Conservation (phyloP, 768 basidiomycete genomes). For the Polyporus arcularius region DNA sequence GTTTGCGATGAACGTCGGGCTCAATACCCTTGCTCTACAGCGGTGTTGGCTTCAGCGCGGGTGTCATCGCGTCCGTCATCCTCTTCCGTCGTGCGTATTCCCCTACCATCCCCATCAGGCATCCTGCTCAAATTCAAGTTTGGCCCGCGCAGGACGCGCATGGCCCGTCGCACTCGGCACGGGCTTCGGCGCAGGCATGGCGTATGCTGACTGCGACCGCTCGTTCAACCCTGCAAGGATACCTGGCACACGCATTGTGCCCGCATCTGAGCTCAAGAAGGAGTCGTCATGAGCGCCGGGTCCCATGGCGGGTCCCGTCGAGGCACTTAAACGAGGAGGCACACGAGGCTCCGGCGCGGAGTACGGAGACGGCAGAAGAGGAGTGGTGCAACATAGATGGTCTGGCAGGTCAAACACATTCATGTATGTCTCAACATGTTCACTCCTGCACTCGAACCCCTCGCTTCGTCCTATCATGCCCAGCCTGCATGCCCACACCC, state of each 20-base stretch:
- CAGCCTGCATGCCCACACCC: neutral
- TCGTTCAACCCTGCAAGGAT: constrained; percentile 90
- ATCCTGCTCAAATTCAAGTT: neutral
- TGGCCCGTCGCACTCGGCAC: constrained; percentile 89
- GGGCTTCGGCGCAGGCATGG: constrained; percentile 84
- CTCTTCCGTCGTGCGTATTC: constrained; percentile 82
- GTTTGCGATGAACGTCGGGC: neutral
- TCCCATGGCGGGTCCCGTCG: neutral
- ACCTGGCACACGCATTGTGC: constrained; percentile 78
- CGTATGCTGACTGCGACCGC: constrained; percentile 91
- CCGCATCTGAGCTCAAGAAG: constrained; percentile 28
- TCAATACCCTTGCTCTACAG: constrained; percentile 38
- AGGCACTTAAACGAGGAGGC: neutral
- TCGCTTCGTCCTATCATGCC: neutral
- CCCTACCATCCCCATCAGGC: neutral
- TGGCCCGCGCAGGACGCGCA: constrained; percentile 65
- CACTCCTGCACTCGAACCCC: neutral
- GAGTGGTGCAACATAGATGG: constrained; percentile 8
- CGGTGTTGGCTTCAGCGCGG: constrained; percentile 86
- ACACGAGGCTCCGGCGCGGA: no score
- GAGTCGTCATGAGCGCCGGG: constrained; percentile 5
- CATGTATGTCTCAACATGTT: constrained; percentile 16
- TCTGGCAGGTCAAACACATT: neutral
- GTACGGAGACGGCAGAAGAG: neutral
- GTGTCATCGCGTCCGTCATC: constrained; percentile 87